These are phyloP conservation scores for Cryphonectria carpinicola DNA, from an alignment of 2,329 filamentous ascomycete genomes.

Conservation along the genomic window DNA sequence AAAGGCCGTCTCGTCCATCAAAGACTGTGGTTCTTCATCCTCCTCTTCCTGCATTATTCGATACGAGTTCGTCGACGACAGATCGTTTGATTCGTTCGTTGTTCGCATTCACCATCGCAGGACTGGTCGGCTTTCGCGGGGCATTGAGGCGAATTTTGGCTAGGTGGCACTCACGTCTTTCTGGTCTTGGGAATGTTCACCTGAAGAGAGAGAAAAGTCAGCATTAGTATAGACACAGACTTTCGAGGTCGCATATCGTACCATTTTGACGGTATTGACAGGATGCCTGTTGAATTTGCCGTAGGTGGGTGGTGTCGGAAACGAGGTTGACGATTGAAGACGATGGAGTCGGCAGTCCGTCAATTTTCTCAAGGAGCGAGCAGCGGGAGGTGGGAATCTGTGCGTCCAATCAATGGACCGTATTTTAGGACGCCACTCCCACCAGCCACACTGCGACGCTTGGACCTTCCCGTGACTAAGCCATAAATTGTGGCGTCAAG, in stretches of 20 bases:
- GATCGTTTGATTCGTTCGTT: not conserved
- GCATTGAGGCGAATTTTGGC: slow-evolving; percentile 50
- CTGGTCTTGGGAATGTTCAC: slow-evolving; percentile 99
- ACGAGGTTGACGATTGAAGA: slow-evolving; percentile 22
- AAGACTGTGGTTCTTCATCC: not conserved
- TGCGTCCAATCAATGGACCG: slow-evolving; percentile 13
- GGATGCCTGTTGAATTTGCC: slow-evolving; percentile 25
- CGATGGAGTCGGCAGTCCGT: slow-evolving; percentile 5
- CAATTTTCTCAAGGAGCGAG: slow-evolving; percentile 20
- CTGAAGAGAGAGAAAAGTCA: slow-evolving; percentile 47
- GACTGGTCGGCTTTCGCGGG: slow-evolving; percentile 40
- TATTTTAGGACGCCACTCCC: not conserved
- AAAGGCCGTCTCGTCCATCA: slow-evolving; percentile 50
- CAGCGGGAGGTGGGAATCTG: slow-evolving; percentile 12
- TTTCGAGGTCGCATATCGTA: slow-evolving; percentile 12
- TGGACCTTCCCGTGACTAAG: not conserved
- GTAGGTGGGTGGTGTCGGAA: slow-evolving; percentile 25
- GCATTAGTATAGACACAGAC: not conserved
- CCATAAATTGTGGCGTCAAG: not conserved
- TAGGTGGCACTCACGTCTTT: slow-evolving; percentile 74
- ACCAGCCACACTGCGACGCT: not conserved
- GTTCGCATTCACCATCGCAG: not conserved
- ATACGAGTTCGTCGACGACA: not conserved
- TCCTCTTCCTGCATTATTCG: not conserved
- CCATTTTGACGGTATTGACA: slow-evolving; percentile 30